These are phyloP conservation scores for Suillus subalutaceus DNA, from an alignment of 768 basidiomycete genomes.

Conservation along the genomic window DNA sequence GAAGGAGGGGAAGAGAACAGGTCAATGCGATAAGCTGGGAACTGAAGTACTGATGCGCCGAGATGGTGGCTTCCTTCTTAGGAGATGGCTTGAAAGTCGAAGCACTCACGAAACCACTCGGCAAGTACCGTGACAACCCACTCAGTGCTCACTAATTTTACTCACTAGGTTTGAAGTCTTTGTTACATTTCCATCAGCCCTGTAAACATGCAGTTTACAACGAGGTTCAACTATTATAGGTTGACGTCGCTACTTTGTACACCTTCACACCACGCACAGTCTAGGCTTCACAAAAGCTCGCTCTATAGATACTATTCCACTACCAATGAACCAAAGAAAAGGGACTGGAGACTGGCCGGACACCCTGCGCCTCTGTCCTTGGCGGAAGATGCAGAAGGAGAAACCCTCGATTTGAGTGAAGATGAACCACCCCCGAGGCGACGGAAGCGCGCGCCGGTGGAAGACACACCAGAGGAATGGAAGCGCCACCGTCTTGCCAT, in stretches of 20 bases:
- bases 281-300: constrained; percentile 10
- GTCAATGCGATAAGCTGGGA: constrained; percentile 4
- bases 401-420: constrained; percentile 30
- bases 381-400: constrained; percentile 22
- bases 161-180: neutral
- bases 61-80: constrained; percentile 4
- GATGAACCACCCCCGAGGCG: constrained; percentile 33
- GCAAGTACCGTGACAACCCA: neutral
- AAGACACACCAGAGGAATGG: constrained; percentile 48
- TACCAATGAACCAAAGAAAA: constrained; percentile 23
- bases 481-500: constrained; percentile 53
- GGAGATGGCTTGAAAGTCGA: constrained; percentile 2
- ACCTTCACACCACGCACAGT: constrained; percentile 8
- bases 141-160: neutral
- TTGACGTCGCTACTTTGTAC: constrained; percentile 1
- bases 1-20: neutral
- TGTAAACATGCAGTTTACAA: neutral
- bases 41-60: neutral
- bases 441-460: constrained; percentile 17
- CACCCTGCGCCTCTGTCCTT: constrained; percentile 36
- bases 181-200: neutral
- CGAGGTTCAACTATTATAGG: neutral
- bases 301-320: constrained; percentile 31
- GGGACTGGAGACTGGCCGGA: constrained; percentile 33
- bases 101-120: neutral